Base-by-base conservation (phyloP, 2,329 filamentous ascomycete genomes). In the Pleochaeta shiraiana region DNA sequence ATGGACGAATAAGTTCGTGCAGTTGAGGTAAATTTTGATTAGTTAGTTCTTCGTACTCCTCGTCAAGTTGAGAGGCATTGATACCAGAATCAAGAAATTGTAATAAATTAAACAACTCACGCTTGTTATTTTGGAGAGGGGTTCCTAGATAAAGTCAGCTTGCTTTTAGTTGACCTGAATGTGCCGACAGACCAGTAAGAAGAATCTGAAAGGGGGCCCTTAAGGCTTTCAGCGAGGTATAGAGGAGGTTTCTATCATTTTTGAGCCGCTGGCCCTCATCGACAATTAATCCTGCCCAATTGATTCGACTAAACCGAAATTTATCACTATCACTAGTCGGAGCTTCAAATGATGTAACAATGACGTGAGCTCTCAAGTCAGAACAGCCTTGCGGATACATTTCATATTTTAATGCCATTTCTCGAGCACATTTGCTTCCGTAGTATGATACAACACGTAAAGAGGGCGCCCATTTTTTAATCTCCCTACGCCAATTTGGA, bases 261-360 rank as follows among this genome's bases (percentile, higher is more conserved):
- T 98, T 98, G 65, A 98, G 77, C 3, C 93, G 84, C 71, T 98
- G 93, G 1, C 93, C 93, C 76, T 98, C 93, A 70, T 98, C 93
- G 0, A 97, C 88, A 16, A 98, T 83, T 34, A 98, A 77, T 0
- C 89, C 92, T 63, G 85, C 83, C 93, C 93, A 98, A 50, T 83
- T 84, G 26, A 95, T 82, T 14, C 77, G 77, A 30, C 78, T 80
- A 72, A 98, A 88, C 43, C 86, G 81, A 11, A 73, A 75, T 64
- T 79, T 82, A 47, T 84, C 86, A 63, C 79, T 80, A 4, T 86
- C 81, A 67, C 95, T 90, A 45, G 86, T 79, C 39, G 90, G 88
- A 9, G 90, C 87, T 71, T 97, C 92, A 70, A 95, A 98, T 0
- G 92, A 97, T 72, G 93, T 95, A 70, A 98, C 86, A 0, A 98